Evolutionary conservation across 2,329 filamentous ascomycete genomes (phyloP), one percentile per base, ranked within the genome.

Genomic region (Penicillium sp.): DNA sequence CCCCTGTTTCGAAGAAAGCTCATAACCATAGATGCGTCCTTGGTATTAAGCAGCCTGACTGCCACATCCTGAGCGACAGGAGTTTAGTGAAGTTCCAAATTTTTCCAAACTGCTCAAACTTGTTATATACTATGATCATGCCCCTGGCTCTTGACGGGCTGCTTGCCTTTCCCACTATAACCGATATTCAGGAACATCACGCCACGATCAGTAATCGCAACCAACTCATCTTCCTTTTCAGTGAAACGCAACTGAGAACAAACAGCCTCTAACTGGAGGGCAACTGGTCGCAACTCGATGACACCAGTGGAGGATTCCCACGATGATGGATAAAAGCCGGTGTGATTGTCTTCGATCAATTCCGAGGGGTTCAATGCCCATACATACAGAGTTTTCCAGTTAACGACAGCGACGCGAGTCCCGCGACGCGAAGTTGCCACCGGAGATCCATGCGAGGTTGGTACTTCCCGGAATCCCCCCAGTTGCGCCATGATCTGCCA

Each of bases 121-220:
- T 29, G 22, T 20, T 13, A 39, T 11, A 29, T 20, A 49, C 22
- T 39, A 22, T 18, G 13, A 7, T 16, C 29, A 32, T 29, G 22
- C 14, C 29, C 38, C 22, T 26, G 29, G n/a, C 32, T 39, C 18
- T 58, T 50, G 14, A 49, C 20, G 6, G 37, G 26, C 40, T 50
- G 46, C 20, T 32, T 37, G 3, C 69, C 66, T 42, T 53, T 64
- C 3, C 69, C 68, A 31, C 59, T 50, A 13, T 70, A 64, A n/a
- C 69, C 59, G 26, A 78, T 59, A 60, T 72, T 58, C 70, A 74
- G 72, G 4, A 66, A 59, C 67, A 77, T 69, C 24, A 78, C 43
- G 9, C 76, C 76, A 40, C 70, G 69, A 61, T 78, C 76, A 13
- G 76, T 78, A 49, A 78, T 61, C 9, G 70, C 71, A 55, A 76